Base-by-base conservation (phyloP, 1,139 yeast species). In the Saccharomycopsis phalli region DNA sequence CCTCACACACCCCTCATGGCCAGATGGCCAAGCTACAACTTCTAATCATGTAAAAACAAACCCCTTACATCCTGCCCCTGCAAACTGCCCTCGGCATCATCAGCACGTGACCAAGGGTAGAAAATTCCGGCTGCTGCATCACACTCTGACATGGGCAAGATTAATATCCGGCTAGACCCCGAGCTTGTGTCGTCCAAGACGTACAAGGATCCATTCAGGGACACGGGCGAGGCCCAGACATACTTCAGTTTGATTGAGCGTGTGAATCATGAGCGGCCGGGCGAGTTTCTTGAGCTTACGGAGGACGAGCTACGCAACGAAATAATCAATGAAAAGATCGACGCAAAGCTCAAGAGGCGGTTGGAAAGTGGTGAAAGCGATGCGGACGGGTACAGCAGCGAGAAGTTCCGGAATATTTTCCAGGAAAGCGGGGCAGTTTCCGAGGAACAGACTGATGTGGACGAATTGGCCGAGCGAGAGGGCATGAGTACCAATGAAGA, bases 301-400 rank as follows among this genome's bases (percentile, higher is more conserved):
- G 93, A 81, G 53, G 76, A 69, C 7, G 61, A 66, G 1, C 58
- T 82, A 14, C 49, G 57, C 34, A 58, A 61, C 30, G 82, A 76
- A 49, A 66, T 71, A 34, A 64, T 54, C 5, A 42, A 37, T 23
- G 54, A 52, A 46, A 20, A 49, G 38, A 23, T 37, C 40, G 28
- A 33, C 5, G 7, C 3, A 7, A 30, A 36, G 33, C 28, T 36
- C 28, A 25, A 21, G 3, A 8, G 29, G 23, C 22, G 30, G 27
- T 25, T 31, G 17, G 28, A 37, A 25, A 17, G 34, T 13, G 31
- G 38, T 17, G 31, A 20, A 7, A 38, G 23, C 11, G 34, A 17
- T 40, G 36, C 14, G 31, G n/a, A n/a, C n/a, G n/a, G n/a, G n/a
- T n/a, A n/a, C n/a, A n/a, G n/a, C n/a, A n/a, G n/a, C n/a, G 27